Evolutionary conservation across 495 filamentous ascomycete genomes (phyloP), one percentile per base, ranked within the genome.

Genomic region (Astrothelium subdiscretum): DNA sequence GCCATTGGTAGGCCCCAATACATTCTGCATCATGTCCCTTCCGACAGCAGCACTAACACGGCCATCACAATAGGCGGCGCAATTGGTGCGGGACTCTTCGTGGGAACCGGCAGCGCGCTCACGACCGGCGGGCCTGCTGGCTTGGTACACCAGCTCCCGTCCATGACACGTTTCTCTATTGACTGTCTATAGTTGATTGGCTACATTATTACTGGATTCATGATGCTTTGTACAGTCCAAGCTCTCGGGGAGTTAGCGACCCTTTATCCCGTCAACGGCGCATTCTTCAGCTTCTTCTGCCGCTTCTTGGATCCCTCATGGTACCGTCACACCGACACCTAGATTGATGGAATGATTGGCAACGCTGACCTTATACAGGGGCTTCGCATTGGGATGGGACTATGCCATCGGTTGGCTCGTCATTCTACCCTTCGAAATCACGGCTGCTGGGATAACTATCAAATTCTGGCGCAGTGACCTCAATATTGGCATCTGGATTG

Each of bases 371-470:
- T 24, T 62, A 20, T 77, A 69, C 65, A 78, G 78, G 76, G 94
- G 94, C 0, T 97, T 97, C 68, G 92, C 94, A 52, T 95, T 96
- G 90, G 94, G 94, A 31, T 96, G 92, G 92, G 96, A 96, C 65
- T 98, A 98, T 72, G 91, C 90, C 3, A 70, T 98, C 67, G 90
- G 95, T 77, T 98, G 94, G 94, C 81, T 98, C 0, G 79, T 91
- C 38, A 85, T 91, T 1, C 75, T 98, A 18, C 94, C 94, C 0
- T 78, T 97, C 32, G 94, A 98, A 74, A 88, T 96, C 59, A 88
- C 95, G 59, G 87, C 94, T 4, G 94, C 92, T 10, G 86, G 90
- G 24, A 86, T 96, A 38, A 96, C 91, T 10, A 86, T 96, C 52
- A 78, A 86, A 42, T 97, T 87, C 71, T 98, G 94, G 94, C 67